These are phyloP conservation scores for Powellomyces hirtus DNA, from an alignment of 192 early-diverging fungal genomes.

Conservation along the genomic window DNA sequence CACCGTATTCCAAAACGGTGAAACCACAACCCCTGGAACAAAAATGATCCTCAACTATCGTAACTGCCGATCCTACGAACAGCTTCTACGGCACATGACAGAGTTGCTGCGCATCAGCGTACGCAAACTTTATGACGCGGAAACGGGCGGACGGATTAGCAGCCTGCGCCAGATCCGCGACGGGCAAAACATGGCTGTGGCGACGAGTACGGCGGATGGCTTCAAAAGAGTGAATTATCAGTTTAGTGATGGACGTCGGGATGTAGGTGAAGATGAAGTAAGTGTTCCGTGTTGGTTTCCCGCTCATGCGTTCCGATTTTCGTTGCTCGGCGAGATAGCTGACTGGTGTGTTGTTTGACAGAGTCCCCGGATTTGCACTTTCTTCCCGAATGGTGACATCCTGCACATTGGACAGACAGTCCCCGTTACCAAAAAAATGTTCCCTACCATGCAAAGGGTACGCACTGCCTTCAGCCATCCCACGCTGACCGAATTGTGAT, in stretches of 20 bases:
- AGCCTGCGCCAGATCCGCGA: slow-evolving; percentile 40
- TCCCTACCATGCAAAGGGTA: slow-evolving; percentile 43
- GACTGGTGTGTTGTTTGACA: neutral
- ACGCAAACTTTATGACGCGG: slow-evolving; percentile 50
- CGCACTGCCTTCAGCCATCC: neutral
- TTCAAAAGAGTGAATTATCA: slow-evolving; percentile 38
- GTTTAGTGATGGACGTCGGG: slow-evolving; percentile 8
- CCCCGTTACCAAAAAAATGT: slow-evolving; percentile 36
- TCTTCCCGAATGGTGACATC: slow-evolving; percentile 53
- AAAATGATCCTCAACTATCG: slow-evolving; percentile 49
- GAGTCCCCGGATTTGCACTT: slow-evolving; percentile 29
- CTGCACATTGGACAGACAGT: slow-evolving; percentile 47
- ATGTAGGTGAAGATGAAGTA: slow-evolving; percentile 4
- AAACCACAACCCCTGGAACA: slow-evolving; percentile 27
- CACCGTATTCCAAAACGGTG: slow-evolving; percentile 49
- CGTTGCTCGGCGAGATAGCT: neutral
- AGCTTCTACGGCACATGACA: slow-evolving; percentile 28
- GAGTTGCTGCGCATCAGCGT: slow-evolving; percentile 32
- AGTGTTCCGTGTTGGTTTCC: neutral
- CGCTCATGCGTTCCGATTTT: neutral
- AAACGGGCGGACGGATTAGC: slow-evolving; percentile 35
- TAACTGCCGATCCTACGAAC: slow-evolving; percentile 53
- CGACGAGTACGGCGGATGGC: slow-evolving; percentile 24
- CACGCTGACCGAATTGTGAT: neutral
- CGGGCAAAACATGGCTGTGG: slow-evolving; percentile 45